phyloP scores from a whole-genome alignment of 2,329 filamentous ascomycete species.

The Penicillium brasilianum region DNA sequence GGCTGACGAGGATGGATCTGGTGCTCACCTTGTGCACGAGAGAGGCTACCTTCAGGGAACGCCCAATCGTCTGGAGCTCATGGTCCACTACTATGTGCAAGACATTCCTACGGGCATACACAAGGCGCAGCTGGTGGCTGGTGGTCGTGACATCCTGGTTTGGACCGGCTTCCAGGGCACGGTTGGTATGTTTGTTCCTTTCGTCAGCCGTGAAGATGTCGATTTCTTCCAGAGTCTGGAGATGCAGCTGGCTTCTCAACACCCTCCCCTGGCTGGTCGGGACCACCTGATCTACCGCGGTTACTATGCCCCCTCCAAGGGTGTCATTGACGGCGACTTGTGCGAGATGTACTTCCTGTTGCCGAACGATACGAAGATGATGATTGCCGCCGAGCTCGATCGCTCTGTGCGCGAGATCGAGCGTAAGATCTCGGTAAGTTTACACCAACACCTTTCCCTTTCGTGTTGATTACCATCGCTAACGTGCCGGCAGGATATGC shows the following conservation, averaged over 20 bases:
- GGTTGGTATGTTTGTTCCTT: conserved; percentile 89
- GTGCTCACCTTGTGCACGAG: conserved; percentile 88
- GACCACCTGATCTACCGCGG: conserved; percentile 95
- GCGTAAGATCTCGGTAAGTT: conserved; percentile 79
- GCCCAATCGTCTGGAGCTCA: conserved; percentile 79
- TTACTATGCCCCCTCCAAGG: conserved; percentile 96
- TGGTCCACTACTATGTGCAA: conserved; percentile 87
- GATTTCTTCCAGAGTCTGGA: conserved; percentile 98
- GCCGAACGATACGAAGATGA: conserved; percentile 86
- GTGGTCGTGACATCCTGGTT: conserved; percentile 86
- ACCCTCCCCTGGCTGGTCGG: conserved; percentile 84
- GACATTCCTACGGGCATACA: conserved; percentile 90
- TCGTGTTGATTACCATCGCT: conserved; percentile 10
- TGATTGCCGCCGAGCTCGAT: conserved; percentile 92
- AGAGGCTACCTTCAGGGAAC: conserved; percentile 88
- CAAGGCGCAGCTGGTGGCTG: conserved; percentile 87
- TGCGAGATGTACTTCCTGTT: conserved; percentile 89
- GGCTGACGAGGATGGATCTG: conserved; percentile 88
- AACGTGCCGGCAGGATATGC: conserved; percentile 55
- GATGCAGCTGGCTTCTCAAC: conserved; percentile 82
- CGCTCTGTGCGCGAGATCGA: conserved; percentile 91
- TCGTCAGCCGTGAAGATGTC: conserved; percentile 87
- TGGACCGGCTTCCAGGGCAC: conserved; percentile 97
- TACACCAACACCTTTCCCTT: neutral
- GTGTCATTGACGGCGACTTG: conserved; percentile 93